Evolutionary conservation across 495 filamentous ascomycete species (phyloP).

Genomic region (Penicillium alfredii): DNA sequence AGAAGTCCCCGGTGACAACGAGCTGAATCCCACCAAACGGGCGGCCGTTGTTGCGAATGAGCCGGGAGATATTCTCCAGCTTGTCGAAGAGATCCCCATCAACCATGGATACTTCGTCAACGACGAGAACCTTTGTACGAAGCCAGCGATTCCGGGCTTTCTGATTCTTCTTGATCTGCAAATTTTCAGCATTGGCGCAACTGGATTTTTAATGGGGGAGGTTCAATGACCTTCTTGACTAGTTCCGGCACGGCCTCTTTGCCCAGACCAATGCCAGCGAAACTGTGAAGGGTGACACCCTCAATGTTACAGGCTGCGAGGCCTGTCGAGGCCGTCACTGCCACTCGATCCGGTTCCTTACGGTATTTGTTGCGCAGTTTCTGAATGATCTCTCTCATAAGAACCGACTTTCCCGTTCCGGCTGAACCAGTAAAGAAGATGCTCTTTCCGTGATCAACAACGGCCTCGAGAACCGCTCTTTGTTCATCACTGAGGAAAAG

Average conservation of each 20-base stretch:
- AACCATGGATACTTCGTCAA: constrained; percentile 98
- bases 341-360: constrained; percentile 71
- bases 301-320: constrained; percentile 95
- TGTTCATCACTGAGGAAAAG: constrained; percentile 84
- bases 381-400: constrained; percentile 84
- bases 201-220: background rate
- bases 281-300: constrained; percentile 93
- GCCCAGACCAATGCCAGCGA: constrained; percentile 89
- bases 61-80: constrained; percentile 80
- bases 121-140: constrained; percentile 74
- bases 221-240: constrained; percentile 60
- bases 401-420: constrained; percentile 94
- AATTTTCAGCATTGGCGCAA: constrained; percentile 9
- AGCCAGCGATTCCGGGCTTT: constrained; percentile 89
- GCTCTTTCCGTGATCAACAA: constrained; percentile 69
- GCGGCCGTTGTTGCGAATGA: constrained; percentile 74
- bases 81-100: constrained; percentile 97
- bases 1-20: constrained; percentile 95
- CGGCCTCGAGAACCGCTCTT: constrained; percentile 69
- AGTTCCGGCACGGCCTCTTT: constrained; percentile 79
- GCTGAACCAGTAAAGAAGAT: constrained; percentile 98
- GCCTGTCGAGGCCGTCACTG: constrained; percentile 92
- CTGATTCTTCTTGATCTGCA: constrained; percentile 68
- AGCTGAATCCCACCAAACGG: constrained; percentile 96
- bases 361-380: constrained; percentile 68